These are phyloP conservation scores for Beauveria caledonica DNA, from an alignment of 2,329 filamentous ascomycete genomes.

Conservation along the genomic window DNA sequence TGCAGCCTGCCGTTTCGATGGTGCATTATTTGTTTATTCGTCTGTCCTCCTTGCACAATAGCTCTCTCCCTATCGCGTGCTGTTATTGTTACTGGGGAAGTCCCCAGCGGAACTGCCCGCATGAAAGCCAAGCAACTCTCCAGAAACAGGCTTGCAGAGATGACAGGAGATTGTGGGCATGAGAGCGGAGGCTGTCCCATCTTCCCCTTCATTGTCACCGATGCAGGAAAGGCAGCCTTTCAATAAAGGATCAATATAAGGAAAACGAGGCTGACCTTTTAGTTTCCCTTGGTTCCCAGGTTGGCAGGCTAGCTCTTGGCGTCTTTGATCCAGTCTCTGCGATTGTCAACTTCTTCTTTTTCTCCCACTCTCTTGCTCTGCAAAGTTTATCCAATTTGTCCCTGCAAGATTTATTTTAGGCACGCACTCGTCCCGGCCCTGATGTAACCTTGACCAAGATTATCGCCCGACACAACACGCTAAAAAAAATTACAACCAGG, in stretches of 20 bases:
- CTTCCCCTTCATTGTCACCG: not conserved
- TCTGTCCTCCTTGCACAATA: not conserved
- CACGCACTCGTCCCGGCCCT: not conserved
- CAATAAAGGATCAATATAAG: not conserved
- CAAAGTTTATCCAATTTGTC: not conserved
- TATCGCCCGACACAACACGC: not conserved
- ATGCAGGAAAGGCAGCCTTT: not conserved
- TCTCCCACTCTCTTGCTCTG: no score
- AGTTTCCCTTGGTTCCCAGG: not conserved
- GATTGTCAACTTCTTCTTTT: not conserved
- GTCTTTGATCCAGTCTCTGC: not conserved
- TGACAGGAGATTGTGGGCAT: not conserved
- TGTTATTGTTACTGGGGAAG: not conserved
- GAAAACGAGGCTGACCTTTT: not conserved
- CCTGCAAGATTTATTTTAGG: not conserved
- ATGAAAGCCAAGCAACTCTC: not conserved
- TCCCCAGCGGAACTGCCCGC: not conserved
- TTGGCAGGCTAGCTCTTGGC: not conserved
- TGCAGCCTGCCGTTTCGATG: not conserved
- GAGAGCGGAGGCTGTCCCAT: not conserved
- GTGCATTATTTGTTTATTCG: not conserved
- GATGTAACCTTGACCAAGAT: constrained; percentile 3
- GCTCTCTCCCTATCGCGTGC: no score
- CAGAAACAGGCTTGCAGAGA: not conserved
- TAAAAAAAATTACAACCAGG: not conserved